Evolutionary conservation across 106 monocot species (phyloP).

Genomic region (Chionographis japonica): DNA sequence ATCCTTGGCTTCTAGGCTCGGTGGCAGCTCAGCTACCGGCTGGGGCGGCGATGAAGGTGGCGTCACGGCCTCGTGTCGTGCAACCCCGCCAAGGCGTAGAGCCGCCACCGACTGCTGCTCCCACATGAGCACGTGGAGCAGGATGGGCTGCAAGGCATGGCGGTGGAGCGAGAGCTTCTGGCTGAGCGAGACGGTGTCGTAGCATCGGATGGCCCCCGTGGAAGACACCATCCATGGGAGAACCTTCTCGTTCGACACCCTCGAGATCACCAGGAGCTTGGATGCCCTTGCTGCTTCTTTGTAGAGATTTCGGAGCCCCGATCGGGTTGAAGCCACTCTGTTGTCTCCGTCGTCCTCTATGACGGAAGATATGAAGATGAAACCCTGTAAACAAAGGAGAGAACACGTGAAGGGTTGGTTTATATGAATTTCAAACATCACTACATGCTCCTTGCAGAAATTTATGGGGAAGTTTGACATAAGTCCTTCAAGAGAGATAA

Average conservation of each 20-base stretch:
- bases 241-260: slow-evolving; percentile 63
- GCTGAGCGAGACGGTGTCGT: slow-evolving; percentile 77
- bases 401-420: no score
- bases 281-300: slow-evolving; percentile 43
- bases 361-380: slow-evolving; percentile 73
- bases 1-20: slow-evolving; percentile 5
- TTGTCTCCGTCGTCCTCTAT: slow-evolving; percentile 39
- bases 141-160: slow-evolving; percentile 50
- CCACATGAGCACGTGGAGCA: slow-evolving; percentile 71
- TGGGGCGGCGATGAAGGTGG: slow-evolving; percentile 5
- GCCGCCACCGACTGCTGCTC: slow-evolving; percentile 12
- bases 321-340: slow-evolving; percentile 39
- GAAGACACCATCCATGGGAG: slow-evolving; percentile 76
- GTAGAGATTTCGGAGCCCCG: slow-evolving; percentile 54
- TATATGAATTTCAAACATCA: background rate
- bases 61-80: background rate
- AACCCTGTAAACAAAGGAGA: slow-evolving; percentile 41
- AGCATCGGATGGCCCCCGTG: slow-evolving; percentile 64
- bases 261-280: slow-evolving; percentile 61
- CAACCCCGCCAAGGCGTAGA: background rate
- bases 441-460: background rate
- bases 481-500: no score
- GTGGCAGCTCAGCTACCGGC: background rate
- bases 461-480: no score
- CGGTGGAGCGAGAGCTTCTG: slow-evolving; percentile 76